These are phyloP conservation scores for Juncus inflexus DNA, from an alignment of 176 grass and related monocot species.

Conservation along the genomic window DNA sequence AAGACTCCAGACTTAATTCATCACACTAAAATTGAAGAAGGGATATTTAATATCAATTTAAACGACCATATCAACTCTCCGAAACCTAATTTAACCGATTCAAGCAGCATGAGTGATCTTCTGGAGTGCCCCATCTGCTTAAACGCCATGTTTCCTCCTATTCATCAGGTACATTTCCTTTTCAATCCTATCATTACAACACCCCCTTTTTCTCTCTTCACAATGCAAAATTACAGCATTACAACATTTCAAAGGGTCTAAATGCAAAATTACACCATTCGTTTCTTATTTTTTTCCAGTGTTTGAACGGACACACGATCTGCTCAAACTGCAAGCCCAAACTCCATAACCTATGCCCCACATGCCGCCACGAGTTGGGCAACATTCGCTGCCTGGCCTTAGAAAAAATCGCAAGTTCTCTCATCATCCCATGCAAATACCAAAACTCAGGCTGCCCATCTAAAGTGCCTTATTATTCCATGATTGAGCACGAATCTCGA, in stretches of 20 bases:
- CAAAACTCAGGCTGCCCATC: constrained; percentile 81
- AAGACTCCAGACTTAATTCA: constrained; percentile 55
- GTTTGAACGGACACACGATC: constrained; percentile 87
- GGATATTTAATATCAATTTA: constrained; percentile 60
- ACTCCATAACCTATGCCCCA: constrained; percentile 91
- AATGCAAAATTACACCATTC: too few species aligned
- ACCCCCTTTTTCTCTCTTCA: neutral
- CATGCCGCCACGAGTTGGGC: constrained; percentile 86
- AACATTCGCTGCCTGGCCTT: constrained; percentile 93
- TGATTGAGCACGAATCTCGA: constrained; percentile 88
- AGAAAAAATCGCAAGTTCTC: constrained; percentile 82
- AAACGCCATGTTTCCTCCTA: constrained; percentile 98
- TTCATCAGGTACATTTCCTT: constrained; percentile 69
- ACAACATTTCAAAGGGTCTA: neutral
- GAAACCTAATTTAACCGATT: constrained; percentile 65
- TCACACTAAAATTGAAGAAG: constrained; percentile 56
- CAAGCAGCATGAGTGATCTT: constrained; percentile 77
- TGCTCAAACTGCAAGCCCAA: constrained; percentile 88
- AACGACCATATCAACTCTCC: constrained; percentile 56
- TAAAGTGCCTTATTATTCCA: constrained; percentile 91
- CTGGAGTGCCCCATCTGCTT: constrained; percentile 93
- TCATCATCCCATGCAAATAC: constrained; percentile 91
- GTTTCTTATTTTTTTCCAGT: constrained; percentile 39
- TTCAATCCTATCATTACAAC: neutral
- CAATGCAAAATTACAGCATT: neutral